Conservation (phyloP, 169 alveolate species). For the Plasmodium gaboni region DNA sequence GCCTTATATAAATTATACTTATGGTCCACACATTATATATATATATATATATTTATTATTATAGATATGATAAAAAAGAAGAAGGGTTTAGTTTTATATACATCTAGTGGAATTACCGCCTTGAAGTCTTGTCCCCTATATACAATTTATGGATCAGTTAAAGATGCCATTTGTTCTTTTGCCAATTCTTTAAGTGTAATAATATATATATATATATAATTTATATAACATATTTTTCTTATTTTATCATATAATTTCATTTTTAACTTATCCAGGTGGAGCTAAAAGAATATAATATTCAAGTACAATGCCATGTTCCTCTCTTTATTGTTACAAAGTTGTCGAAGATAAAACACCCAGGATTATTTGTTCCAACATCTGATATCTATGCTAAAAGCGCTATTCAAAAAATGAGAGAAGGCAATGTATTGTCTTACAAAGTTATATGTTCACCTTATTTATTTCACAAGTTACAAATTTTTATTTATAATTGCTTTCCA, state of each 20-base stretch:
- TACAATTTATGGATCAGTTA: conserved; percentile 79
- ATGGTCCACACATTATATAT: background rate
- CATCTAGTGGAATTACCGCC: conserved; percentile 80
- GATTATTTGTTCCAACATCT: conserved; percentile 79
- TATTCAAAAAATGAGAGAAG: conserved; percentile 46
- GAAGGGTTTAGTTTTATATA: conserved; percentile 78
- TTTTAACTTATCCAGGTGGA: conserved; percentile 48
- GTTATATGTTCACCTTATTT: conserved; percentile 77
- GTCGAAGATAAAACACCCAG: conserved; percentile 77
- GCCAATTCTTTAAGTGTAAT: conserved; percentile 65
- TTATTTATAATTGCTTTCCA: conserved; percentile 37
- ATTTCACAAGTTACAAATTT: conserved; percentile 74
- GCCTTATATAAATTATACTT: background rate
- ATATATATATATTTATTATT: conserved; percentile 12
- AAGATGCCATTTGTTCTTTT: conserved; percentile 77
- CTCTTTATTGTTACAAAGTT: conserved; percentile 77
- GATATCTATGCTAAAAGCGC: conserved; percentile 63
- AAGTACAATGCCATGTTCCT: conserved; percentile 80
- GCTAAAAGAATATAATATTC: conserved; percentile 68
- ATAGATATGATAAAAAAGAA: conserved; percentile 60
- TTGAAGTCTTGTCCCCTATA: conserved; percentile 79
- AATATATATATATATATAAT: background rate
- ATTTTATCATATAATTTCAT: background rate
- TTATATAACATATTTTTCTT: background rate
- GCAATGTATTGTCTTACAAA: conserved; percentile 15